A percentile compares a stretch with the other conserved stretches of the same genome.
These are phyloP conservation scores for Cnidoscolus chayamansa DNA, from an alignment of 441 rosid genomes.

Conservation along the genomic window DNA sequence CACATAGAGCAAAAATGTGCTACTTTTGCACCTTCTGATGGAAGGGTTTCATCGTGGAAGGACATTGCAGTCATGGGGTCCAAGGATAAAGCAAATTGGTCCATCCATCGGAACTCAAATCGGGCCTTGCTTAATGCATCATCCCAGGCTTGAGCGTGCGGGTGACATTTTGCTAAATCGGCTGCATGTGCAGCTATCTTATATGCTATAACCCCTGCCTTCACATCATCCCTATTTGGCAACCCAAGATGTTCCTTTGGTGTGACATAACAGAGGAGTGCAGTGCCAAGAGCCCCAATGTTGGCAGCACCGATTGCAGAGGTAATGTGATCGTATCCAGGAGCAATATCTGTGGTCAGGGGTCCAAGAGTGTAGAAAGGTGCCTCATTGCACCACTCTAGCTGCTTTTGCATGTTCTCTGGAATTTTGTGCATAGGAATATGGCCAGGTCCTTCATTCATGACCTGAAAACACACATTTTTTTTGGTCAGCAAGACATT, in stretches of 20 bases:
- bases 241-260: conserved; percentile 97
- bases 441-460: conserved; percentile 99
- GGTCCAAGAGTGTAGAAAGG: conserved; percentile 99
- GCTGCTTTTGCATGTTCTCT: conserved; percentile 95
- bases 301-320: conserved; percentile 99
- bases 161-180: conserved; percentile 93
- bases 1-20: conserved; percentile 99
- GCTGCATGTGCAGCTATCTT: conserved; percentile 98
- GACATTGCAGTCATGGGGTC: conserved; percentile 99
- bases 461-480: conserved; percentile 49
- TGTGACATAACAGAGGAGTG: conserved; percentile 94
- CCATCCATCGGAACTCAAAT: conserved; percentile 97
- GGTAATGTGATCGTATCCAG: conserved; percentile 95
- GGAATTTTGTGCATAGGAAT: conserved; percentile 97
- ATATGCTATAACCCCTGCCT: conserved; percentile 92
- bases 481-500: not conserved
- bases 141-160: conserved; percentile 95
- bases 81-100: conserved; percentile 90
- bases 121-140: conserved; percentile 94
- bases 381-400: conserved; percentile 98
- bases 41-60: conserved; percentile 94
- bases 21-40: conserved; percentile 96
- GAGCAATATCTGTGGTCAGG: conserved; percentile 91
- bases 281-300: conserved; percentile 96
- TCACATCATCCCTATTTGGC: conserved; percentile 97